Percentiles rank a stretch among this genome's conserved stretches.
Conservation (phyloP, 495 filamentous ascomycete species). For the Xeromyces bisporus region DNA sequence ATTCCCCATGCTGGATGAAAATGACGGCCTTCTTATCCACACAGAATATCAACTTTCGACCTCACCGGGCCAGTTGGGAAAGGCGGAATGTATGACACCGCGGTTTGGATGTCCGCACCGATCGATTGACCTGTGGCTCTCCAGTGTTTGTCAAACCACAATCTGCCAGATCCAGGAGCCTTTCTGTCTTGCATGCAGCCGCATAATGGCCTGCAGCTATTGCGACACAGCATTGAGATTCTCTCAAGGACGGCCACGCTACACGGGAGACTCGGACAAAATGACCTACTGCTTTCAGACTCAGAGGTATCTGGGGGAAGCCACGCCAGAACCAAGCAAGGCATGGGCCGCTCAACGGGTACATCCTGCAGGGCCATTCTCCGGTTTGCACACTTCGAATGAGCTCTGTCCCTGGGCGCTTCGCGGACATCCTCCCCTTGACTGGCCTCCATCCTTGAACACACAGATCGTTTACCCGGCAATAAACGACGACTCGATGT, state of each 20-base stretch:
- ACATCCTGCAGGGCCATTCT: conserved; percentile 22
- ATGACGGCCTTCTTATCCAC: conserved; percentile 18
- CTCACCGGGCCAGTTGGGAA: conserved; percentile 22
- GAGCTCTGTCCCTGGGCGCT: conserved; percentile 30
- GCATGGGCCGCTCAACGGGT: conserved; percentile 23
- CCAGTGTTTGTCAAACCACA: conserved; percentile 25
- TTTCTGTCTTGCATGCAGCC: conserved; percentile 22
- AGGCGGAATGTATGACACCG: conserved; percentile 27
- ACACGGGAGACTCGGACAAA: conserved; percentile 9
- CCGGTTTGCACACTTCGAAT: conserved; percentile 25
- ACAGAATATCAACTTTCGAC: conserved; percentile 28
- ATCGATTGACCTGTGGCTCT: conserved; percentile 30
- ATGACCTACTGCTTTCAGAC: conserved; percentile 27
- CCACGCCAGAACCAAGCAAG: conserved; percentile 13
- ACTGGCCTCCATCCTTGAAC: conserved; percentile 18
- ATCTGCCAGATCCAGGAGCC: conserved; percentile 24
- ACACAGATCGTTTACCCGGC: conserved; percentile 23
- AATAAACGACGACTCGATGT: conserved; percentile 20
- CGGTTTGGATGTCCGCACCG: conserved; percentile 32
- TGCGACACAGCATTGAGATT: conserved; percentile 24
- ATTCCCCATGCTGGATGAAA: conserved; percentile 21
- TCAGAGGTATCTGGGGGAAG: conserved; percentile 21
- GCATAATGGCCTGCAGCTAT: conserved; percentile 24
- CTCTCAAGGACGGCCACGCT: conserved; percentile 20
- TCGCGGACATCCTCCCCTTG: conserved; percentile 23